Evolutionary conservation across 2,329 filamentous ascomycete species (phyloP), one percentile per base, ranked within the genome.

Genomic region (Lachnellula occidentalis): DNA sequence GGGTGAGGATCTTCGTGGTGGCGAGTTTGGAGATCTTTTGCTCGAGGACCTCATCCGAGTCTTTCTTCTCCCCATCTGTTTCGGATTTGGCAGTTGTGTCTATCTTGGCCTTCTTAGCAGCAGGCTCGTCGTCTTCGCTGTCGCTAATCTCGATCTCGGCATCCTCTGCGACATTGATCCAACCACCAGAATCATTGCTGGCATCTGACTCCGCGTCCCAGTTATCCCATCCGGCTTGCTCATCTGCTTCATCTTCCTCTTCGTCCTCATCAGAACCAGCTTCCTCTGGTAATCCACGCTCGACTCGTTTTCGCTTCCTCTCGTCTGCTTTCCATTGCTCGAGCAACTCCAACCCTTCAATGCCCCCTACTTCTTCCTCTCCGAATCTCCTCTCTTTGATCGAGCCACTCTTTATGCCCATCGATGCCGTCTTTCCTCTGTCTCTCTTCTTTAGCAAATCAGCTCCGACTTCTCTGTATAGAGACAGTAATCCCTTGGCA

Each of bases 251-350:
- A 22, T 83, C 78, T 45, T 81, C 81, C 8, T 83, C 79, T 24
- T 83, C 78, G 37, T 81, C 78, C 36, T 82, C 82, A 27, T 82
- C 84, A 34, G 78, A 82, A 37, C 77, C 82, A 43, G 77, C 77
- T 5, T 77, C 81, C 65, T 86, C 85, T 0, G 82, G 75, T 3
- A 90, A 74, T 19, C 86, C 88, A 65, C 80, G 82, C 63, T 87
- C 90, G 21, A 79, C 78, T 46, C 83, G 80, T 71, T 85, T 92
- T 69, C 84, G 82, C 70, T 84, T 82, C 67, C 82, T 84, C 71
- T 97, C 90, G 62, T 96, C 90, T 58, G 91, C 88, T 72, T 97
- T 97, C 87, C 89, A 97, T 71, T 90, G 83, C 69, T 90, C 92
- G 9, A 99, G 78, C 19, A 99, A 77, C 61, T 97, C 92, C 8